Percentiles rank a stretch among this genome's conserved stretches.
phyloP scores from a whole-genome alignment of 1,284 basidiomycete genomes.

The Inonotus obliquus region DNA sequence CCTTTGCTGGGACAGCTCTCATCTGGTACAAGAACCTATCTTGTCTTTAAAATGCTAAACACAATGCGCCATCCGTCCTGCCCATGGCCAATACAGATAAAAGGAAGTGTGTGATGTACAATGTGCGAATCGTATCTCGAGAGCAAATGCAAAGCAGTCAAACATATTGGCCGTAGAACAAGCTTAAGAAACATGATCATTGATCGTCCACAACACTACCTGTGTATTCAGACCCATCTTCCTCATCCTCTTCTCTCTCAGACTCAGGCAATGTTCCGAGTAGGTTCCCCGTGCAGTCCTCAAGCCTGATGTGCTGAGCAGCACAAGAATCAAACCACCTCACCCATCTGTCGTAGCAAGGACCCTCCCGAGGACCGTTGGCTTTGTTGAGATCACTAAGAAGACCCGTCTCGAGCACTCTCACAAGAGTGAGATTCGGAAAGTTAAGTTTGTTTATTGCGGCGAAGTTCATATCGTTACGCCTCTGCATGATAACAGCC shows the following conservation, averaged over 20 bases:
- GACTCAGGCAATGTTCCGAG: conserved; percentile 59
- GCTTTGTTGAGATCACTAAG: conserved; percentile 52
- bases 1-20: too few species aligned
- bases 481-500: conserved; percentile 43
- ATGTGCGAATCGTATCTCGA: background rate
- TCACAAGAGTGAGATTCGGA: conserved; percentile 51
- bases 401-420: conserved; percentile 51
- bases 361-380: conserved; percentile 38
- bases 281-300: conserved; percentile 61
- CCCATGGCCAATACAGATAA: background rate
- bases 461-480: conserved; percentile 61
- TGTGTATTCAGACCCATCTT: conserved; percentile 24
- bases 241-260: conserved; percentile 33
- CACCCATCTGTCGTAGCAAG: conserved; percentile 58
- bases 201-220: conserved; percentile 3
- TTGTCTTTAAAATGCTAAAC: too few species aligned
- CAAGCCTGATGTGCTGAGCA: conserved; percentile 45
- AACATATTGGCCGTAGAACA: background rate
- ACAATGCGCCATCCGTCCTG: too few species aligned
- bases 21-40: too few species aligned
- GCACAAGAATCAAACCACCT: conserved; percentile 57
- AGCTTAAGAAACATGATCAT: background rate
- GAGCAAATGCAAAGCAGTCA: conserved; percentile 1
- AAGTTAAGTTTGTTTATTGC: conserved; percentile 53
- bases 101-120: background rate